Evolutionary conservation across 768 basidiomycete species (phyloP).

Genomic region (Boletales sp.): DNA sequence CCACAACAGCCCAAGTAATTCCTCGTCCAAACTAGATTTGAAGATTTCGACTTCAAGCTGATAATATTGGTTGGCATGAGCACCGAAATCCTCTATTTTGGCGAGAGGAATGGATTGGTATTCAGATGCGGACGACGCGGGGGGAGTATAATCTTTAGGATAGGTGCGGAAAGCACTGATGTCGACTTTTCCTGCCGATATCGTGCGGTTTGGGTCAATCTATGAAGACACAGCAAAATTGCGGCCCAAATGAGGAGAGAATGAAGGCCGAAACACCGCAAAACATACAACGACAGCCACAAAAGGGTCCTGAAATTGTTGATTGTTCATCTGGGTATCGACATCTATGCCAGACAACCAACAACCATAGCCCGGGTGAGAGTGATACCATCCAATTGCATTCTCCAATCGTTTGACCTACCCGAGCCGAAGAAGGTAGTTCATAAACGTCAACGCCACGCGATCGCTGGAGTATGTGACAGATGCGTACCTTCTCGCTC

Average conservation of each 20-base stretch:
- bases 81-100: conserved; percentile 99
- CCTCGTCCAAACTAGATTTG: conserved; percentile 85
- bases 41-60: conserved; percentile 92
- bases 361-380: conserved; percentile 98
- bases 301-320: conserved; percentile 94
- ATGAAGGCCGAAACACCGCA: neutral
- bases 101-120: conserved; percentile 95
- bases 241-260: neutral
- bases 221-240: conserved; percentile 24
- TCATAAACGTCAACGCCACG: neutral
- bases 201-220: conserved; percentile 98
- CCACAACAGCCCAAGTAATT: conserved; percentile 88
- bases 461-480: neutral
- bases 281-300: conserved; percentile 87
- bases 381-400: conserved; percentile 97
- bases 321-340: conserved; percentile 93
- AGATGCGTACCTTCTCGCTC: conserved; percentile 63
- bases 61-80: conserved; percentile 96
- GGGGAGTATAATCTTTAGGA: conserved; percentile 91
- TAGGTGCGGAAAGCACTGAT: conserved; percentile 99
- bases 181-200: conserved; percentile 97
- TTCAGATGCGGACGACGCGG: conserved; percentile 64
- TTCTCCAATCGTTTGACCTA: conserved; percentile 85
- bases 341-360: conserved; percentile 99
- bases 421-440: neutral